These are phyloP conservation scores for Hsuehochloa calcarea DNA, from an alignment of 176 grass and related monocot species.

Conservation along the genomic window DNA sequence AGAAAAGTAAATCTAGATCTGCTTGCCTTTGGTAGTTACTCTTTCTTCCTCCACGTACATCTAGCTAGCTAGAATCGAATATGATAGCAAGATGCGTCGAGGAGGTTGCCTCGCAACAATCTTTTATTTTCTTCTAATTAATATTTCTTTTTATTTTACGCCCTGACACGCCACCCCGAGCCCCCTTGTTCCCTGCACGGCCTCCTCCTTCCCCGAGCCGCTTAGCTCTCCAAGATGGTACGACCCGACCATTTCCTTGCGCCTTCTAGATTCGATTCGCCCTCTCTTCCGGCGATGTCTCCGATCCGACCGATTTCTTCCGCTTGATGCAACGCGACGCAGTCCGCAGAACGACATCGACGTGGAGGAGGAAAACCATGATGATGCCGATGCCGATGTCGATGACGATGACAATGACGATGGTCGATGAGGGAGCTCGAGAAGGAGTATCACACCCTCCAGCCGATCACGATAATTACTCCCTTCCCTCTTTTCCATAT, in stretches of 20 bases:
- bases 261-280: background rate
- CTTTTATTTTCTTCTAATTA: too few species aligned
- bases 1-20: too few species aligned
- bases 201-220: background rate
- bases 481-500: too few species aligned
- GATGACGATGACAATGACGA: too few species aligned
- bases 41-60: too few species aligned
- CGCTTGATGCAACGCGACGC: background rate
- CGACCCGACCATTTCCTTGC: background rate
- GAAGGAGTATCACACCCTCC: conserved; percentile 17
- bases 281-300: background rate
- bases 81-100: too few species aligned
- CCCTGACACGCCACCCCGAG: too few species aligned
- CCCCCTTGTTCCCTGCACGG: too few species aligned
- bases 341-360: conserved; percentile 87
- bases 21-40: too few species aligned
- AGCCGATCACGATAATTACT: conserved; percentile 2
- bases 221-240: conserved; percentile 35
- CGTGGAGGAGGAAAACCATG: background rate
- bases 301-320: background rate
- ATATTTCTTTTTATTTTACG: too few species aligned
- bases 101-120: too few species aligned
- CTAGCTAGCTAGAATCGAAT: too few species aligned
- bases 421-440: conserved; percentile 20
- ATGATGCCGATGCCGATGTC: background rate